Base-by-base conservation (phyloP, 176 grass and related monocot species). In the Carex pumila region DNA sequence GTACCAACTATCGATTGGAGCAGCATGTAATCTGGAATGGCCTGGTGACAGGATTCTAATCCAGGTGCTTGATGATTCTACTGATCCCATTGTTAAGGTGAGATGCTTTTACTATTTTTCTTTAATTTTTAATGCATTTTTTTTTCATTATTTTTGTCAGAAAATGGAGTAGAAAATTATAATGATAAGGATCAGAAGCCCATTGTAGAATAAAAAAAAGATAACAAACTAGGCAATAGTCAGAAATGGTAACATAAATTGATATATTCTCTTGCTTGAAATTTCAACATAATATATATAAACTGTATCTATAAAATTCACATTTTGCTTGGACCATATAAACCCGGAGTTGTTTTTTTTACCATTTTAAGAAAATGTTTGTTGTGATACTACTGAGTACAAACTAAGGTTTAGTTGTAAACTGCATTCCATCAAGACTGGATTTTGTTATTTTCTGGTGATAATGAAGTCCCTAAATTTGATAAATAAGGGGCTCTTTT, bases 11-110 rank as follows among this genome's bases (percentile, higher is more conserved):
- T 91, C 89, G 1, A 91, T 91, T 29, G 85, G 87, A 37, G 85
- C 87, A 2, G 81, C 84, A 15, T 82, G 90, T 71, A 87, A 85
- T 18, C 9, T 92, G 57, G 43, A 54, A 0, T 85, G 90, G 81
- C 90, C 90, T 0, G 11, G 10, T 12, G 90, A 89, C 55, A 74
- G 87, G 32, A 85, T 89, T 59, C 37, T 89, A 73, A 81, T 89
- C 41, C 90, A 92, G 74, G 85, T 92, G 75, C 87, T 92, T 13
- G 90, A 92, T 34, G 87, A 92, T 75, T 92, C 90, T 0, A 92
- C 87, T 18, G 90, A 89, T 56, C 73, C 65, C 4, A 9, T 41
- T 18, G 50, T 92, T 49, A 82, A 87, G 90, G 90, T 91, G 18
- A 79, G 84, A 77, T 21, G 15, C 30, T 12, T 85, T 61, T 15